These are phyloP conservation scores for Chionographis japonica DNA, from an alignment of 106 monocot species.

Conservation along the genomic window DNA sequence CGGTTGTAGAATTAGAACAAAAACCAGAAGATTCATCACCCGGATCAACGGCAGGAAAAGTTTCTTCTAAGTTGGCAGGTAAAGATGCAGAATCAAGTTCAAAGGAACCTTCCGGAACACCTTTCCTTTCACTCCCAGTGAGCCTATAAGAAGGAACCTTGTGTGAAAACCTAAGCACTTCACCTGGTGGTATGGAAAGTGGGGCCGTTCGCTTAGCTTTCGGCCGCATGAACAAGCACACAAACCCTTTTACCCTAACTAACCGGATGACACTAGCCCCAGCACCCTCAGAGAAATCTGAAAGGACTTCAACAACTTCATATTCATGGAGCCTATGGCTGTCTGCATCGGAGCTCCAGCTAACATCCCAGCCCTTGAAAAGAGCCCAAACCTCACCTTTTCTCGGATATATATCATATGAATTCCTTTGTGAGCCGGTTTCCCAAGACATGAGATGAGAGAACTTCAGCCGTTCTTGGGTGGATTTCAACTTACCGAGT, in stretches of 20 bases:
- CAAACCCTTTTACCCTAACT: conserved; percentile 32
- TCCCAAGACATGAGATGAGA: conserved; percentile 33
- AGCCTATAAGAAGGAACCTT: conserved; percentile 49
- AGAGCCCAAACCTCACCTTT: conserved; percentile 52
- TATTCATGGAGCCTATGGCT: conserved; percentile 17
- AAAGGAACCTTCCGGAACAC: conserved; percentile 45
- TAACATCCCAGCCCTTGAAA: conserved; percentile 32
- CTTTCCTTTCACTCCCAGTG: conserved; percentile 47
- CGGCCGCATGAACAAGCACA: conserved; percentile 20
- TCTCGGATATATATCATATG: conserved; percentile 32
- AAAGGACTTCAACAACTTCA: conserved; percentile 49
- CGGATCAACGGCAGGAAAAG: conserved; percentile 25
- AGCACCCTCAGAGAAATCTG: conserved; percentile 16
- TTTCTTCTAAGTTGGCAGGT: conserved; percentile 26
- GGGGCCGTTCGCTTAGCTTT: neutral
- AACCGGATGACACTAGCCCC: conserved; percentile 18
- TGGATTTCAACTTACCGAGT: conserved; percentile 16
- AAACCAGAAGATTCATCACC: neutral
- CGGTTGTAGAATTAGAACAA: neutral
- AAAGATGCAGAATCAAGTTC: conserved; percentile 72
- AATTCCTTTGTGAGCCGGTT: conserved; percentile 16
- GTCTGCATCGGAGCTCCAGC: conserved; percentile 16
- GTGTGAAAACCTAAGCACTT: conserved; percentile 69
- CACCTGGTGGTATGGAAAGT: conserved; percentile 20
- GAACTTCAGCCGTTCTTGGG: conserved; percentile 19